phyloP scores from a whole-genome alignment of 2,329 filamentous ascomycete genomes.

The Monosporascus sp. region DNA sequence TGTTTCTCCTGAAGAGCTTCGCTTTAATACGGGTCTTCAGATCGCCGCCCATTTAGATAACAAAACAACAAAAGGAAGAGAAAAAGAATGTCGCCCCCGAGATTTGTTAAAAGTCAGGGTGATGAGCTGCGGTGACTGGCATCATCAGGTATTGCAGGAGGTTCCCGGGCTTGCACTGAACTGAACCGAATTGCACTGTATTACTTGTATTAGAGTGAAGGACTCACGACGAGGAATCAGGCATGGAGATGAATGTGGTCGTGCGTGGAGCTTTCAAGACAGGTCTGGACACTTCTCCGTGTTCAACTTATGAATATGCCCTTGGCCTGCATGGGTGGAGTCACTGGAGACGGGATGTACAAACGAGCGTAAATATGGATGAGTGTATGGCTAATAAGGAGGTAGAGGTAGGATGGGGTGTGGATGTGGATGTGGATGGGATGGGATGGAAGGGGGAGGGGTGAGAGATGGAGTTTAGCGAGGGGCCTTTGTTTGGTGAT shows the following conservation, averaged over 20 bases:
- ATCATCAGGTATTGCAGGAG: not conserved
- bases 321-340: not conserved
- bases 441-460: not conserved
- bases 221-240: too few species aligned
- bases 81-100: not conserved
- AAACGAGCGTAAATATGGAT: not conserved
- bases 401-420: not conserved
- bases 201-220: too few species aligned
- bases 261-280: not conserved
- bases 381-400: not conserved
- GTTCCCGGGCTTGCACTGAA: not conserved
- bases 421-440: not conserved
- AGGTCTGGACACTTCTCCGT: not conserved
- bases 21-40: slow-evolving; percentile 43
- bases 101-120: not conserved
- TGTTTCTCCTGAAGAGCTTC: slow-evolving; percentile 40
- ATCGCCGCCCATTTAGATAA: slow-evolving; percentile 35
- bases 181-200: not conserved
- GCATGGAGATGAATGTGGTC: not conserved
- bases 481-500: not conserved
- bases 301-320: not conserved
- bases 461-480: not conserved
- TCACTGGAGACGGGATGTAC: not conserved
- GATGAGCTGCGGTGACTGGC: not conserved
- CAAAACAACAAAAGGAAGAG: not conserved